These are phyloP conservation scores for Cucumis cinereus DNA, from an alignment of 306 rosid species.

Conservation along the genomic window DNA sequence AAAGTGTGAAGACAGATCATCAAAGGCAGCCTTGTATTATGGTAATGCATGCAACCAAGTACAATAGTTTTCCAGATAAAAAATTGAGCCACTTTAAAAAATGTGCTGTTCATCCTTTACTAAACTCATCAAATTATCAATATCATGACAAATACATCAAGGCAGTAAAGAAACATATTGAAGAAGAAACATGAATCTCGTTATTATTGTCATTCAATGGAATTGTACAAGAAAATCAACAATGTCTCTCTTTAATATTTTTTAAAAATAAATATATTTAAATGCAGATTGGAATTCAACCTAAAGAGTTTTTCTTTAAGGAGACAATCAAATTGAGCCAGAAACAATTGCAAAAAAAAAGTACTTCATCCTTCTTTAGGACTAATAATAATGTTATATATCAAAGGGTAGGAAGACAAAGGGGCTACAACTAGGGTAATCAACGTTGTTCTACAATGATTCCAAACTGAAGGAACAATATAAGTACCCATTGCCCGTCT, in stretches of 20 bases:
- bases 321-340: background rate
- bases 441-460: background rate
- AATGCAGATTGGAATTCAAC: too few species aligned
- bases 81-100: background rate
- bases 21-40: too few species aligned
- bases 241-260: background rate
- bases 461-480: background rate
- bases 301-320: background rate
- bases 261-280: too few species aligned
- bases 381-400: background rate
- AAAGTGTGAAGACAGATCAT: too few species aligned
- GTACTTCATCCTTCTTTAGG: background rate
- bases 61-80: too few species aligned
- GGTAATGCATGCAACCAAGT: too few species aligned
- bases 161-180: background rate
- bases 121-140: background rate
- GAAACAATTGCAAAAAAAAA: background rate
- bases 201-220: background rate
- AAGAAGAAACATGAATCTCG: background rate
- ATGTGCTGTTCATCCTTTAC: background rate
- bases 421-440: background rate
- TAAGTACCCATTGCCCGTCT: background rate
- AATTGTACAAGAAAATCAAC: background rate
- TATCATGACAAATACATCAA: background rate
- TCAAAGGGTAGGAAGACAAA: background rate